phyloP scores from a whole-genome alignment of 257 asterid genomes.

The Solanum piurae region DNA sequence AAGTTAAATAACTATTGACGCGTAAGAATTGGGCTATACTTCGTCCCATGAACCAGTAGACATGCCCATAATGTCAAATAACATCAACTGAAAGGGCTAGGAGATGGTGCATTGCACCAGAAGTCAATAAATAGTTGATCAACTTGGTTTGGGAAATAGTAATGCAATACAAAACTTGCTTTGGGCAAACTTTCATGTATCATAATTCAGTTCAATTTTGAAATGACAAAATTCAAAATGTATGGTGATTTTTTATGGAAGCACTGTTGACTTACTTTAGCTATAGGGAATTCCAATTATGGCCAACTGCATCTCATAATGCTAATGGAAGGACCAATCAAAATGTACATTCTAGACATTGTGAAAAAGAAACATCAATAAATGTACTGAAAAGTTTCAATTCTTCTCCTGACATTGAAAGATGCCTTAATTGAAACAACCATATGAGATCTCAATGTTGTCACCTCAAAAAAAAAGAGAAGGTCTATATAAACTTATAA shows the following conservation, averaged over 20 bases:
- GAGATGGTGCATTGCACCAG: background rate
- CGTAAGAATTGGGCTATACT: background rate
- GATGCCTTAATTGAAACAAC: background rate
- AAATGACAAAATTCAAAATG: background rate
- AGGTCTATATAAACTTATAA: background rate
- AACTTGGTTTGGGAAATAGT: background rate
- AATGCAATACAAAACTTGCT: background rate
- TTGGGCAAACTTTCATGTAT: background rate
- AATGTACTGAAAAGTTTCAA: background rate
- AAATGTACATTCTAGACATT: background rate
- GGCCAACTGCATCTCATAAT: background rate
- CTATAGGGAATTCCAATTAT: background rate
- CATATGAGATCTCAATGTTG: background rate
- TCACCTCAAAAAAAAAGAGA: background rate
- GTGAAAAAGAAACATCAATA: background rate
- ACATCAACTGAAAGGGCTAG: background rate
- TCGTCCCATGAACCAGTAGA: background rate
- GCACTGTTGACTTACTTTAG: background rate
- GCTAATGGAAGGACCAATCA: background rate
- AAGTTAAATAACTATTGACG: background rate
- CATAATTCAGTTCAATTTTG: background rate
- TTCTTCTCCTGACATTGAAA: background rate
- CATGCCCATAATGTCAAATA: background rate
- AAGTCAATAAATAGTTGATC: background rate
- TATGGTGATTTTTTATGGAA: background rate